Base-by-base conservation (phyloP, 2,329 filamentous ascomycete species). In the Aureobasidium sp. region DNA sequence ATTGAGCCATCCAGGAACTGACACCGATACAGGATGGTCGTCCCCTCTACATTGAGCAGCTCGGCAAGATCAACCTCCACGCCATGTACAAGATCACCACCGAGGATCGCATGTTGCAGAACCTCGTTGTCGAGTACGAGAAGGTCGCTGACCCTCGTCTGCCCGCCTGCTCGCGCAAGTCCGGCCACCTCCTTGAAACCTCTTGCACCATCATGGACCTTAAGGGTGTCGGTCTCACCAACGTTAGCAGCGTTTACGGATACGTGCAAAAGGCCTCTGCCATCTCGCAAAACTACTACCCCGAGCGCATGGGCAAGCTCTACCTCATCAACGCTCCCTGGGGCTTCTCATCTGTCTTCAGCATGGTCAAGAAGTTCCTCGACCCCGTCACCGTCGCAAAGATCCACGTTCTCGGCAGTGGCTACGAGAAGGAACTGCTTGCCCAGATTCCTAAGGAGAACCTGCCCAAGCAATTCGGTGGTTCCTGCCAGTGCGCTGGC, bases 251-350 rank as follows among this genome's bases (percentile, higher is more conserved):
- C 64, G 93, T 97, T 62, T 96, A 95, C 80, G 83, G 85, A 60
- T 97, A 97, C 79, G 84, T 99, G 68, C 85, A 85, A 70, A 84
- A 88, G 73, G 91, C 91, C 49, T 94, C 91, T 37, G 86, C 80
- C 74, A 90, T 99, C 78, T 96, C 90, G 66, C 94, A 97, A 79
- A 96, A 97, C 84, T 96, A 97, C 85, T 99, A 99, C 79, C 94
- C 94, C 8, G 94, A 99, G 82, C 90, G 94, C 63, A 82, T 99
- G 63, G 94, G 94, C 71, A 92, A 91, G 78, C 83, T 99, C 73
- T 99, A 96, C 82, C 80, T 99, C 69, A 97, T 99, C 85, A 99
- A 99, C 78, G 90, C 93, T 3, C 91, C 91, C 25, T 97, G 92
- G 92, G 92, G 92, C 30, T 97, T 97, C 82, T 87, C 87, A 64